A percentile compares a stretch with the other conserved stretches of the same genome.
These are phyloP conservation scores for Myxozyma monticola DNA, from an alignment of 805 yeast genomes.

Conservation along the genomic window DNA sequence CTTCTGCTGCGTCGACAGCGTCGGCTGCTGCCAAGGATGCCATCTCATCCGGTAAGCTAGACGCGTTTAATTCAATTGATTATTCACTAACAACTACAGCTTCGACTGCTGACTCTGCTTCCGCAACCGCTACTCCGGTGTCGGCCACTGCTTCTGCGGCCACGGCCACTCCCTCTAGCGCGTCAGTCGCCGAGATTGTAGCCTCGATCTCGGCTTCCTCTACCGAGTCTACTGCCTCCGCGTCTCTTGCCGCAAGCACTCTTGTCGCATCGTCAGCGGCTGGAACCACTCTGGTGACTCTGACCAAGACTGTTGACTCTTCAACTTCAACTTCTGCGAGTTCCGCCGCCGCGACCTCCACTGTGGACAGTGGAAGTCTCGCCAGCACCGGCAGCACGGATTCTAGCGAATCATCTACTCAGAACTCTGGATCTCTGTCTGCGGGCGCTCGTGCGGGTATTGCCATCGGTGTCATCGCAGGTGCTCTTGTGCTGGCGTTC, in stretches of 20 bases:
- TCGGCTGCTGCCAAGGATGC: conserved; percentile 1
- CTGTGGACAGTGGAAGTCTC: neutral
- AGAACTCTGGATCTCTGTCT: conserved; percentile 15
- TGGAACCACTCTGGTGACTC: neutral
- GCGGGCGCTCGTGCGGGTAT: conserved; percentile 29
- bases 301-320: conserved; percentile 37
- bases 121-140: conserved; percentile 1
- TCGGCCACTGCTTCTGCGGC: conserved; percentile 15
- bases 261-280: neutral
- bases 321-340: conserved; percentile 78
- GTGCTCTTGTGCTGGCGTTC: conserved; percentile 10
- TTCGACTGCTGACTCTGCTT: neutral
- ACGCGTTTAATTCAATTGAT: no score
- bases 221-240: conserved; percentile 1
- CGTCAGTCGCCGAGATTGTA: conserved; percentile 3
- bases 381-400: conserved; percentile 64
- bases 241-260: neutral
- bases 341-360: conserved; percentile 35
- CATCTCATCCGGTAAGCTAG: neutral
- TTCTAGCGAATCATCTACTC: conserved; percentile 38
- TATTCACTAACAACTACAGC: no score
- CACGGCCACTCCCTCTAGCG: conserved; percentile 3
- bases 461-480: conserved; percentile 26
- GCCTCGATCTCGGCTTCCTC: conserved; percentile 3
- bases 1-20: conserved; percentile 8